Conservation (phyloP, 352 stramenopile species). For the Blastocystis sp. region DNA sequence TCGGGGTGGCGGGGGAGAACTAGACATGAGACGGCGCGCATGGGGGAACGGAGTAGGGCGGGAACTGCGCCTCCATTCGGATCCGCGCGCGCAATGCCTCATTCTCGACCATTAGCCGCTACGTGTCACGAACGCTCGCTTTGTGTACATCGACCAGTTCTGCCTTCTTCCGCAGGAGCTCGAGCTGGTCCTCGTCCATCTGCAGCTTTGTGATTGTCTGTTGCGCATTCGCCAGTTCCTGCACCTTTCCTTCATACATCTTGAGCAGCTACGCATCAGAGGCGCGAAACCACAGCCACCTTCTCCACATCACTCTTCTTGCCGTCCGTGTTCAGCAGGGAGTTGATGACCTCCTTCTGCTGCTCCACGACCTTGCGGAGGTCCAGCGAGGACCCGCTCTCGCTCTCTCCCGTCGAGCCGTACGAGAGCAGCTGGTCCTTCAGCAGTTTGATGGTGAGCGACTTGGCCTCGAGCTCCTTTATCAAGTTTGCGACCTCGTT, state of each 20-base stretch:
- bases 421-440: conserved; percentile 31
- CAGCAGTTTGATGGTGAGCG: conserved; percentile 52
- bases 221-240: conserved; percentile 18
- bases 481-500: conserved; percentile 31
- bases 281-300: neutral
- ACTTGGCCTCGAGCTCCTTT: conserved; percentile 63
- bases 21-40: neutral
- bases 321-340: conserved; percentile 8
- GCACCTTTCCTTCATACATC: conserved; percentile 25
- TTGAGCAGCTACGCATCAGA: conserved; percentile 19
- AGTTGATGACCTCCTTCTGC: conserved; percentile 65
- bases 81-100: conserved; percentile 19
- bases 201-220: neutral
- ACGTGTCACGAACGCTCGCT: neutral
- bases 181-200: conserved; percentile 5
- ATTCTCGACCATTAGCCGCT: conserved; percentile 50
- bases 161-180: conserved; percentile 23
- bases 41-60: conserved; percentile 9
- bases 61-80: conserved; percentile 14
- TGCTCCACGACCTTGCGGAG: conserved; percentile 22
- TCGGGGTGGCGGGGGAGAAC: neutral
- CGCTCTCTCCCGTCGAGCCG: neutral
- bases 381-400: neutral
- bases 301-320: conserved; percentile 38
- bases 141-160: conserved; percentile 5